These are phyloP conservation scores for Sanghuangporus sanghuang DNA, from an alignment of 1,284 basidiomycete species.

Conservation along the genomic window DNA sequence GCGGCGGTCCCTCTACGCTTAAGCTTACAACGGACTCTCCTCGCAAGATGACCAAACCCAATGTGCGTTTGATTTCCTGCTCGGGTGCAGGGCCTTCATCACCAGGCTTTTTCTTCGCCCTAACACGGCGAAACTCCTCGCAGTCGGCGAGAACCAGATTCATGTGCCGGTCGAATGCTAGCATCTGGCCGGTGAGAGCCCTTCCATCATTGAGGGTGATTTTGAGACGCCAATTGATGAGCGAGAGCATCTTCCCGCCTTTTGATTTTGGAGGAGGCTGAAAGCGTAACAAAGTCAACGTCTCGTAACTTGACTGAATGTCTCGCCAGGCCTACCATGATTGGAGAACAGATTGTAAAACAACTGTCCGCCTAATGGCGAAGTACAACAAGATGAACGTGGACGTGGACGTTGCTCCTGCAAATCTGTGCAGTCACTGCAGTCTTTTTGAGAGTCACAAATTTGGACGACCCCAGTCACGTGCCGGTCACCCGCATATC, in stretches of 20 bases:
- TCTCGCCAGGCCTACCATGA: conserved; percentile 47
- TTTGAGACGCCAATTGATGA: conserved; percentile 97
- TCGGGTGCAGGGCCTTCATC: conserved; percentile 71
- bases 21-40: conserved; percentile 97
- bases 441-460: no score
- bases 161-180: conserved; percentile 99
- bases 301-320: background rate
- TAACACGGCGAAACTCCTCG: conserved; percentile 89
- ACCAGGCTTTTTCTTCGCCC: conserved; percentile 80
- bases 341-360: conserved; percentile 45
- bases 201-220: conserved; percentile 98
- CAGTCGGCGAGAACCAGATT: conserved; percentile 98
- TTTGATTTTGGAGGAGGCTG: conserved; percentile 92
- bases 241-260: conserved; percentile 95
- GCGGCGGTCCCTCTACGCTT: conserved; percentile 94
- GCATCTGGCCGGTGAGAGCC: conserved; percentile 94
- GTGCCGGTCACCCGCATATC: background rate
- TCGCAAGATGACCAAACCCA: conserved; percentile 93
- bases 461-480: background rate
- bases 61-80: conserved; percentile 93
- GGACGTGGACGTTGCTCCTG: background rate
- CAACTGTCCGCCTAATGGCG: conserved; percentile 10
- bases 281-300: background rate
- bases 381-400: conserved; percentile 7
- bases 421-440: background rate